phyloP scores from a whole-genome alignment of 2,329 filamentous ascomycete species.

The Ophiostoma angusticollis region DNA sequence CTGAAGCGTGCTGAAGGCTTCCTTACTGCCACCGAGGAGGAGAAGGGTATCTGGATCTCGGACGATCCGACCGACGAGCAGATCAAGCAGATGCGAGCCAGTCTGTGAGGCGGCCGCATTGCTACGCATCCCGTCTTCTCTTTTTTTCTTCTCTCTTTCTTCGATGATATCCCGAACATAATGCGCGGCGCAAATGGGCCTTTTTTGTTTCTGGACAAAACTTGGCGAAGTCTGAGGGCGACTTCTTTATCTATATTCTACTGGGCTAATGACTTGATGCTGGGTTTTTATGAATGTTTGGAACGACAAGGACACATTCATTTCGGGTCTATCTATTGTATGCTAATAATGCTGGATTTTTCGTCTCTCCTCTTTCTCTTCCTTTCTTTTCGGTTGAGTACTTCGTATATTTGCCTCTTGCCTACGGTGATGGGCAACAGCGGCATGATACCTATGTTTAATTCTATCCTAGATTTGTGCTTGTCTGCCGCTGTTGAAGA shows the following conservation, averaged over 20 bases:
- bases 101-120: background rate
- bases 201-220: background rate
- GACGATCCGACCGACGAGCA: conserved; percentile 55
- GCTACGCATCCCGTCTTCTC: background rate
- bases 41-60: conserved; percentile 74
- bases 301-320: background rate
- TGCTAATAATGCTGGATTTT: conserved; percentile 5
- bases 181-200: no score
- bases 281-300: conserved; percentile 6
- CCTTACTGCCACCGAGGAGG: conserved; percentile 64
- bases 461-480: no score
- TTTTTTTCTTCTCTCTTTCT: background rate
- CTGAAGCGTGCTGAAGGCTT: conserved; percentile 79
- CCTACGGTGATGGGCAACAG: no score
- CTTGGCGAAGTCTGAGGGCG: no score
- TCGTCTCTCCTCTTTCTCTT: background rate
- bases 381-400: background rate
- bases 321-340: background rate
- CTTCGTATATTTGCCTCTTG: no score
- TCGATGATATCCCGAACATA: no score
- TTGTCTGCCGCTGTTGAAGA: no score
- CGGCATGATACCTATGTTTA: no score
- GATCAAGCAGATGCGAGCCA: conserved; percentile 37
- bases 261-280: conserved; percentile 7
- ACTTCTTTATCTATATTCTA: background rate